Conservation (phyloP, 352 stramenopile species). For the Phytopythium delawarense region DNA sequence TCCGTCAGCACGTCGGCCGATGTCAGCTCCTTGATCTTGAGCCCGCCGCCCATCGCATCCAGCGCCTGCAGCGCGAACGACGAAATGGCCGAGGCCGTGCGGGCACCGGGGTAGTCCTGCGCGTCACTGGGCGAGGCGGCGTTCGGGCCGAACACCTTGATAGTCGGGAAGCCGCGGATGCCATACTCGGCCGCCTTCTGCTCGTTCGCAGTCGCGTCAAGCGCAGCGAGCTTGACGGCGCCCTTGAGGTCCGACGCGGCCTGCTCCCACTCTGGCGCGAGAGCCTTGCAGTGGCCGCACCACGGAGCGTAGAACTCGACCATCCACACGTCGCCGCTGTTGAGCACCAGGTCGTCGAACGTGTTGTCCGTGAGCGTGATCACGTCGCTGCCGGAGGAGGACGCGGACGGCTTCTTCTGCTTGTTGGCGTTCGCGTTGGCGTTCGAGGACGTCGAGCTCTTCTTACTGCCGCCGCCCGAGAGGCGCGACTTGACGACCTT, state of each 20-base stretch:
- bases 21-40: conserved; percentile 80
- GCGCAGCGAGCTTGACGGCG: conserved; percentile 87
- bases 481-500: conserved; percentile 81
- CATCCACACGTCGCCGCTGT: conserved; percentile 88
- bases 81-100: conserved; percentile 81
- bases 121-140: conserved; percentile 51
- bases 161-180: conserved; percentile 93
- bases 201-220: conserved; percentile 93
- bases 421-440: conserved; percentile 12
- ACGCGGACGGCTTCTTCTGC: conserved; percentile 39
- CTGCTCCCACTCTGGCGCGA: conserved; percentile 91
- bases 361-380: conserved; percentile 89
- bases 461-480: conserved; percentile 51
- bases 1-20: conserved; percentile 63
- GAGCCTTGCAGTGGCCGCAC: conserved; percentile 91
- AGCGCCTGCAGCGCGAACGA: conserved; percentile 68
- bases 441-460: conserved; percentile 23
- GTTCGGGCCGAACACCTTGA: conserved; percentile 91
- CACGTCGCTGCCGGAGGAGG: conserved; percentile 54
- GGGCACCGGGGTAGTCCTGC: conserved; percentile 85
- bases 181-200: conserved; percentile 81
- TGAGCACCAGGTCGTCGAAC: conserved; percentile 89
- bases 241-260: conserved; percentile 85
- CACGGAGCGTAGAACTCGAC: conserved; percentile 93
- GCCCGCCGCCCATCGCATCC: conserved; percentile 62